Evolutionary conservation across 1,284 basidiomycete genomes (phyloP).

Genomic region (Ceratorhiza oryzae-sativae): DNA sequence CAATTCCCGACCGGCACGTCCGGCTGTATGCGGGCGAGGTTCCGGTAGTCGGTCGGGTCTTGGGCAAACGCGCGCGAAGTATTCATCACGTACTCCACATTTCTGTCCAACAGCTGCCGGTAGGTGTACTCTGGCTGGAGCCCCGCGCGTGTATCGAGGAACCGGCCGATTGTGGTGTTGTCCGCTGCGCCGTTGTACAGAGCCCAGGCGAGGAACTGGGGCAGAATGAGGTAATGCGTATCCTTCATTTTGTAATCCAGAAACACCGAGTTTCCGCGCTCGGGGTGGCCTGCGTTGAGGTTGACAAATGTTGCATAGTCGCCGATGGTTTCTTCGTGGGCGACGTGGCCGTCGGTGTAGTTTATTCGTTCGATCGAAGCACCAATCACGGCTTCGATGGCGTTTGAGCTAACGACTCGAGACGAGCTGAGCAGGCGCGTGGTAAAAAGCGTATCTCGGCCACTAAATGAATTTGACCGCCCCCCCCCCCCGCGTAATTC

Average conservation of each 20-base stretch:
- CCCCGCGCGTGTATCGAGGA: constrained; percentile 41
- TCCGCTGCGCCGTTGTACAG: constrained; percentile 44
- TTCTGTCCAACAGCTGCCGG: constrained; percentile 50
- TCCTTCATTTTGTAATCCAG: constrained; percentile 53
- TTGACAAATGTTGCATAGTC: constrained; percentile 50
- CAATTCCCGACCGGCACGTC: constrained; percentile 57
- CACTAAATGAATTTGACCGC: constrained; percentile 48
- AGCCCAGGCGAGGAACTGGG: neutral
- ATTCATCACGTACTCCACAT: constrained; percentile 49
- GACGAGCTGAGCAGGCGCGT: constrained; percentile 53
- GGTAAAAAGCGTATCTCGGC: constrained; percentile 56
- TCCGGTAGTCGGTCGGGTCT: constrained; percentile 46
- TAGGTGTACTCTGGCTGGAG: constrained; percentile 48
- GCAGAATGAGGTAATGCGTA: neutral
- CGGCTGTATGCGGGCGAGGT: constrained; percentile 51
- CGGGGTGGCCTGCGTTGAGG: constrained; percentile 51
- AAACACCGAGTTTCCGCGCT: constrained; percentile 53
- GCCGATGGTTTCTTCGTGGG: constrained; percentile 57
- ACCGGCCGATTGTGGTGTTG: constrained; percentile 50
- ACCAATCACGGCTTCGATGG: constrained; percentile 55
- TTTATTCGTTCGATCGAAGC: constrained; percentile 56
- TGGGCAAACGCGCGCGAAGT: constrained; percentile 51
- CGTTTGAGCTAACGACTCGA: constrained; percentile 51
- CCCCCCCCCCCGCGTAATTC: constrained; percentile 30
- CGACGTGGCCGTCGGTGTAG: constrained; percentile 52